Base-by-base conservation (phyloP, 2,329 filamentous ascomycete species). In the Coniochaeta sp. region DNA sequence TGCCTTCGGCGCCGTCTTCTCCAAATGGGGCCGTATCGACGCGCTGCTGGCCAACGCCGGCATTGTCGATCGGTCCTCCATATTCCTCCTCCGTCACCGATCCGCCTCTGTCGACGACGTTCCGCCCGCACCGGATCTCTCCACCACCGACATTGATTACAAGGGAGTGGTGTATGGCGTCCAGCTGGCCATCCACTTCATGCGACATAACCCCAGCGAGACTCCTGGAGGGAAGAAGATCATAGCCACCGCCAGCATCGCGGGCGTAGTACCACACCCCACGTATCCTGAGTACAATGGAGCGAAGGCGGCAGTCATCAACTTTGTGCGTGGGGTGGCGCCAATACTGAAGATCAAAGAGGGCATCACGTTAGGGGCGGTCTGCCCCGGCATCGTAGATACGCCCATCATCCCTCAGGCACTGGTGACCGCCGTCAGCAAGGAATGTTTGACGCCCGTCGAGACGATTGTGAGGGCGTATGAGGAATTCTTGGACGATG, bases 151-250 rank as follows among this genome's bases (percentile, higher is more conserved):
- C 63, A 68, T 81, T n/a, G 74, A 79, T 65, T 78, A 77, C 68
- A 82, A 82, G 66, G 77, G 77, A 3, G 73, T 83, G 1, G 67
- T 82, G 0, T 81, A 81, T 60, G 78, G 79, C 4, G 77, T 74
- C 1, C 73, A 76, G 59, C 70, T 82, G 9, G 78, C 81, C 1
- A 77, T 76, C 11, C 79, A 83, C 64, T 83, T 81, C 66, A 82
- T 82, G 80, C 72, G 79, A 14, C 74, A 80, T 61, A 82, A 52
- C 47, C 47, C 47, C 6, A 17, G 14, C 47, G 81, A 60, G 2
- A 67, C 66, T 0, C 73, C 73, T 0, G 77, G 76, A 1, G 79
- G 78, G 1, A 74, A 70, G 59, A 59, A 58, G 43, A 78, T 81
- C 58, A 68, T 80, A 12, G 71, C 74, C 1, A 81, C 78, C 0